These are phyloP conservation scores for Curvularia spicifera DNA, from an alignment of 2,329 filamentous ascomycete species.

Conservation along the genomic window DNA sequence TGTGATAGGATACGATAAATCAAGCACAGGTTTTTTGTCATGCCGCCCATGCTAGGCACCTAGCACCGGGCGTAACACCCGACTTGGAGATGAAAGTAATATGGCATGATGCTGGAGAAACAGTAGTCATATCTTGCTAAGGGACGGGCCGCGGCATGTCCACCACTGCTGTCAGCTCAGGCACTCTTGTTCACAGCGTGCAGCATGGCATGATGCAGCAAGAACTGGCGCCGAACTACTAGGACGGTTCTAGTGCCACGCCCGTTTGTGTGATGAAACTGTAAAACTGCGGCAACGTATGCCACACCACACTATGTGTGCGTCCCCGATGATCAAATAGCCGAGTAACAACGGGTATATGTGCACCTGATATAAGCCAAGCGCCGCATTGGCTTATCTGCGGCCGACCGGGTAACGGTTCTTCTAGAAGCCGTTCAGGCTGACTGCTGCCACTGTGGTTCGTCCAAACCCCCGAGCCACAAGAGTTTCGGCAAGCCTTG, in stretches of 20 bases:
- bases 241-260: not conserved
- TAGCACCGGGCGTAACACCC: constrained; percentile 11
- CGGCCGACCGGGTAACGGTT: constrained; percentile 31
- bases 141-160: constrained; percentile 40
- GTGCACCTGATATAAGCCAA: constrained; percentile 38
- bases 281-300: constrained; percentile 25
- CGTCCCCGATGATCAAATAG: constrained; percentile 44
- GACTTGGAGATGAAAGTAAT: constrained; percentile 9
- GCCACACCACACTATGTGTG: constrained; percentile 10
- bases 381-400: constrained; percentile 32
- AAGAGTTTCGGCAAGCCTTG: constrained; percentile 1
- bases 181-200: not conserved
- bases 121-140: constrained; percentile 12
- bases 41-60: constrained; percentile 29
- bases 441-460: constrained; percentile 23
- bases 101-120: constrained; percentile 8
- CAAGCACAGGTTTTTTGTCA: constrained; percentile 27
- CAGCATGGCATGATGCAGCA: not conserved
- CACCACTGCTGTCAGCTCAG: constrained; percentile 17
- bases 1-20: constrained; percentile 38
- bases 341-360: constrained; percentile 42
- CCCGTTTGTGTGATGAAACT: constrained; percentile 41
- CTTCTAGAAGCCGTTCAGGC: constrained; percentile 38
- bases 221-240: not conserved
- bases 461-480: constrained; percentile 23